Evolutionary conservation across 192 early-diverging fungal species (phyloP), one percentile per base, ranked within the genome.

Genomic region (Glomus cerebriforme): DNA sequence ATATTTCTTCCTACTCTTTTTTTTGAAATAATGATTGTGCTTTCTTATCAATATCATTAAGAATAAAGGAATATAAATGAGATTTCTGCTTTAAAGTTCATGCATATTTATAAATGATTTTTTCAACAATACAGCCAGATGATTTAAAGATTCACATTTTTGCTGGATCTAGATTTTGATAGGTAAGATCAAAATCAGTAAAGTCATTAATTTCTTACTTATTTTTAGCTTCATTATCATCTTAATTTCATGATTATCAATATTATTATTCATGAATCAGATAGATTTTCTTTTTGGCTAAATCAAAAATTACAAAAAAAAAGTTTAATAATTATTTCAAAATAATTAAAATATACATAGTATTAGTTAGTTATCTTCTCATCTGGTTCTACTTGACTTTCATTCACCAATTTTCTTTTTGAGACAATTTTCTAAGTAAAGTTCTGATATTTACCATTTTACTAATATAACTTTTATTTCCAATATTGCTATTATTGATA

Each of bases 41-140:
- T 45, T 70, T 39, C 19, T 39, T 32, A 43, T 70, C 68, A 43
- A 22, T 35, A 13, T 37, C 68, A 19, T 70, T 70, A 39, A 70
- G 43, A 8, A 70, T n/a, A 70, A 70, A 70, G 26, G 68, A 70
- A 70, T 70, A 35, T 34, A 70, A n/a, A 17, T 12, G 43, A 22
- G 17, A 37, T 32, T 70, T 35, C 43, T 70, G 12, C 6, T 22
- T 12, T 70, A 70, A 70, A 12, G 9, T 45, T 34, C 34, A 22
- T 45, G 34, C 35, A 43, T 70, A 70, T 70, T 70, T 22, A 70
- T 70, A 70, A 37, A 70, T 70, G 3, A 70, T 22, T 15, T 70
- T 43, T 35, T 70, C 68, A 24, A 70, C 68, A 26, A 37, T 39
- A 37, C 68, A 12, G 22, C 68, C 68, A 17, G 7, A 75, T 37